Conservation (phyloP, 2,329 filamentous ascomycete species). For the Aureobasidium sp. region DNA sequence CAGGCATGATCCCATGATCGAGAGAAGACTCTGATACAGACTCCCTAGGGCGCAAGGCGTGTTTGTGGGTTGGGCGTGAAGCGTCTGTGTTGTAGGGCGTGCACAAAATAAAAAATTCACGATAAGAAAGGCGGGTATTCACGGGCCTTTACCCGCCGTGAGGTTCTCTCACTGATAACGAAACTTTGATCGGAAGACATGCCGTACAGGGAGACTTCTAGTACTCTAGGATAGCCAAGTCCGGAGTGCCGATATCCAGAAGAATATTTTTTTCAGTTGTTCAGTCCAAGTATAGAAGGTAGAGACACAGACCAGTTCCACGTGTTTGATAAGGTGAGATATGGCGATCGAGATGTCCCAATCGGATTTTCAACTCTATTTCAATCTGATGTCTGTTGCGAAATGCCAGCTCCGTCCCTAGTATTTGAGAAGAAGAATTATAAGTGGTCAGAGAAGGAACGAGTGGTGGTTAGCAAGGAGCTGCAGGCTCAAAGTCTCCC, state of each 20-base stretch:
- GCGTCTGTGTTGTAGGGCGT: constrained; percentile 8
- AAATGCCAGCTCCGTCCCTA: too few species aligned
- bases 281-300: background rate
- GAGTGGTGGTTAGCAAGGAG: background rate
- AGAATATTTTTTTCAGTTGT: background rate
- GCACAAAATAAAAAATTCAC: background rate
- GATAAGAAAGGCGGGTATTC: constrained; percentile 5
- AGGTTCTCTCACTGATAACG: background rate
- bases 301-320: background rate
- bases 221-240: background rate
- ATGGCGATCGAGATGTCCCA: background rate
- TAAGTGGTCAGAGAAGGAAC: background rate
- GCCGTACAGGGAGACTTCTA: background rate
- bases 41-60: constrained; percentile 13
- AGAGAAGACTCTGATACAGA: background rate
- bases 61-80: constrained; percentile 8
- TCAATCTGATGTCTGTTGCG: background rate
- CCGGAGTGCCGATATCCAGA: background rate
- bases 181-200: background rate
- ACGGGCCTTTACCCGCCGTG: background rate
- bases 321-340: background rate
- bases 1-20: background rate
- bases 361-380: background rate
- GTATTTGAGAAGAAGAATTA: background rate
- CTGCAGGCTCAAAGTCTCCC: background rate